A percentile compares a stretch with the other conserved stretches of the same genome.
Conservation (phyloP, 495 filamentous ascomycete genomes). For the Neurospora discreta region DNA sequence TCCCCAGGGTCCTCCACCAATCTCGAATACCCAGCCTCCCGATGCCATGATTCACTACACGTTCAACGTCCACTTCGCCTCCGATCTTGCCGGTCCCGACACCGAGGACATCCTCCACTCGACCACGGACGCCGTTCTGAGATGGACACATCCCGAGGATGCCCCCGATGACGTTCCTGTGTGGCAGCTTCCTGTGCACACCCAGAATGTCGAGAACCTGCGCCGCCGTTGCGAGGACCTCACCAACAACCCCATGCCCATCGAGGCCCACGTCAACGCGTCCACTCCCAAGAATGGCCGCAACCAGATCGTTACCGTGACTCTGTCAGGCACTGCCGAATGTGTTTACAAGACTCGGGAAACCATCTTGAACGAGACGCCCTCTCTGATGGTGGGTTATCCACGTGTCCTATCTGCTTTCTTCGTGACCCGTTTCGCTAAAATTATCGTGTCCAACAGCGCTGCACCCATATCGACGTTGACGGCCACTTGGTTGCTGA, state of each 20-base stretch:
- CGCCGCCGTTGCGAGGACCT: conserved; percentile 68
- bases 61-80: conserved; percentile 93
- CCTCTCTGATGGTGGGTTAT: conserved; percentile 67
- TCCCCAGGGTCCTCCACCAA: conserved; percentile 49
- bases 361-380: conserved; percentile 74
- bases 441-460: conserved; percentile 39
- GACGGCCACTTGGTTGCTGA: conserved; percentile 81
- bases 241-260: conserved; percentile 50
- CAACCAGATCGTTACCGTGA: conserved; percentile 80
- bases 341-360: conserved; percentile 75
- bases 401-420: background rate
- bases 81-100: conserved; percentile 80
- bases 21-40: conserved; percentile 49
- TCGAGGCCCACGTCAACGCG: conserved; percentile 73
- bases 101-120: conserved; percentile 86
- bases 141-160: conserved; percentile 86
- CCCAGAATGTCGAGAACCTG: conserved; percentile 67
- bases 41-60: conserved; percentile 61
- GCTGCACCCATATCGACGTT: conserved; percentile 84
- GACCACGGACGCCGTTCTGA: conserved; percentile 65
- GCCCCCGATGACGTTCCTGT: conserved; percentile 70
- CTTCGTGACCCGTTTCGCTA: conserved; percentile 5
- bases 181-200: conserved; percentile 80
- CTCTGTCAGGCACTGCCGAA: conserved; percentile 74
- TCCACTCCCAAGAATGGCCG: conserved; percentile 66